Base-by-base conservation (phyloP, 2,329 filamentous ascomycete species). In the Cucurbitaria berberidis region DNA sequence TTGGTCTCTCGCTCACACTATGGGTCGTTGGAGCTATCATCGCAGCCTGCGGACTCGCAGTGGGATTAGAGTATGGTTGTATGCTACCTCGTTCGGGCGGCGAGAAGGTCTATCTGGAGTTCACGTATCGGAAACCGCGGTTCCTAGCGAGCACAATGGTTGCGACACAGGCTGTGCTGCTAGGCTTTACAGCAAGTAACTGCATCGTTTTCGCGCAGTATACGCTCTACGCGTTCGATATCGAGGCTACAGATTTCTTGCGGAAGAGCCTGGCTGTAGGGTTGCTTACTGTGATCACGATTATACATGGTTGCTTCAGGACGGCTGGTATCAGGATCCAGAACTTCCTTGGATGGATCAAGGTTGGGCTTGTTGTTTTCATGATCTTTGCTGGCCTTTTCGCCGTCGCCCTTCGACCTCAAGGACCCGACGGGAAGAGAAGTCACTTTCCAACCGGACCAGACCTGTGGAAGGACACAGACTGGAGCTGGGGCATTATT, bases 11-110 rank as follows among this genome's bases (percentile, higher is more conserved):
- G 0, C 71, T 90, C 1, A 58, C 81, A 0, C 71, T 90, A 3
- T 90, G 88, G 88, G 49, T 87, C 0, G 70, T 84, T 0, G 88
- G 87, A 1, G 84, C 86, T 0, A 60, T 85, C 1, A 77, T 89
- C 7, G 83, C 86, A 0, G 85, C 81, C 7, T 86, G 83, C 45
- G 85, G 85, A 0, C 75, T 90, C 2, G 81, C 81, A 3, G 80
- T 90, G 0, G 82, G 81, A 6, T 79, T 90, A 44, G 88, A 91
- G 65, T 88, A 85, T 62, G 88, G 88, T 0, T 87, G 82, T 63
- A 89, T 89, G 86, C 75, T 90, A 13, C 88, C 88, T 15, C 80
- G 86, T 0, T 88, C 84, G 0, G 88, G 88, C 6, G 88, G 87
- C 21, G 73, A 75, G 22, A 90, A 90, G 72, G 86, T 89, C 6